Evolutionary conservation across 169 alveolate genomes (phyloP), one percentile per base, ranked within the genome.

Genomic region (Plasmodium sp.): DNA sequence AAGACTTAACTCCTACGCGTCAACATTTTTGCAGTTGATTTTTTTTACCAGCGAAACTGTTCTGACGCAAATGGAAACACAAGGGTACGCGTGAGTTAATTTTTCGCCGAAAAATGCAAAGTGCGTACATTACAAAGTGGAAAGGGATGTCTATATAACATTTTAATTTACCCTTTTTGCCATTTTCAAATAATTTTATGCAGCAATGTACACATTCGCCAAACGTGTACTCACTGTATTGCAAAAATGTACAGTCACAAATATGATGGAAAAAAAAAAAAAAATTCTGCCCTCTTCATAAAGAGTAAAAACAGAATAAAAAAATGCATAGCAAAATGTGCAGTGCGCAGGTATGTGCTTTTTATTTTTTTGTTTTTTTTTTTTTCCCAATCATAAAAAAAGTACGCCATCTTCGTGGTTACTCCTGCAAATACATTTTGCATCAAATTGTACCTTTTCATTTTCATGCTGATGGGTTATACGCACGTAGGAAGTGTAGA

Each of bases 101-200:
- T 67, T 67, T 67, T 67, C 18, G 3, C 39, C 43, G 77, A 31
- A 67, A 67, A 67, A 22, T 67, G 77, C n/a, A 67, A 67, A 67
- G n/a, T 67, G 77, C 27, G 31, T 27, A 18, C 77, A 67, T 18
- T 18, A 67, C 12, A 67, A 67, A 67, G 39, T 67, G 5, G 43
- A 67, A 67, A 67, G 77, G 14, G 77, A 67, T 67, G 77, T 67
- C 77, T 67, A 67, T 67, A 67, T 67, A 67, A 67, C 39, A 67
- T 67, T 67, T 67, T 67, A 67, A 67, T 67, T 67, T 67, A 18
- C 77, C 77, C 39, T 67, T 67, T 27, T 67, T 67, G n/a, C 77
- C 33, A 27, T 22, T 67, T 67, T 67, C 33, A 67, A 67, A 67
- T 67, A 67, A 67, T 22, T 67, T 67, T 67, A 67, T 67, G 18